Base-by-base conservation (phyloP, 441 rosid species). In the Raphanus hybrid region DNA sequence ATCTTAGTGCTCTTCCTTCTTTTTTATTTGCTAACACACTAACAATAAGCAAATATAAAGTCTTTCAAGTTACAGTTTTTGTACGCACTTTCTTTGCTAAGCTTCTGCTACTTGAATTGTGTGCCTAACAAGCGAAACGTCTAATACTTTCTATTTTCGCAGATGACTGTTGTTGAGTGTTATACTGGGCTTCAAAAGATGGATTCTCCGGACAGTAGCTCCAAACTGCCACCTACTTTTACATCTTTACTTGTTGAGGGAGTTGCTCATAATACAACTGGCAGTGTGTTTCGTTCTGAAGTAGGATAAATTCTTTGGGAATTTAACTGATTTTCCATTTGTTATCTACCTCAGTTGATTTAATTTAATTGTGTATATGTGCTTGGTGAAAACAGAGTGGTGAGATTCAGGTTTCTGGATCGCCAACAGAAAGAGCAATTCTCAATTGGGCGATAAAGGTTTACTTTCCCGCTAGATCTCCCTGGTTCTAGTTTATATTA, bases 391-490 rank as follows among this genome's bases (percentile, higher is more conserved):
- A 70, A 70, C 84, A 96, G 99, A 84, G 84, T 67, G 99, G 86
- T 45, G 91, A 88, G 43, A 64, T 76, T n/a, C 98, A 96, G 87
- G 76, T 96, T 79, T 93, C 98, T 65, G 98, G 98, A 72, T 91
- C 99, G 20, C 99, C 98, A 18, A 94, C 99, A 70, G 99, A 96
- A 85, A 92, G 86, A 55, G 61, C 61, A 8, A 18, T 55, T 55
- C 61, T 55, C 61, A 55, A 55, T 18, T 55, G 61, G 61, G 98
- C 82, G 52, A 69, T 88, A 70, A 88, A 92, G 98, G 99, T 96
- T 59, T 69, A 43, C 55, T 74, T 77, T 75, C 43, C 65, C 16
- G 61, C 62, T 32, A 67, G 65, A 69, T 78, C 62, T 55, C 69
- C 62, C 60, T 76, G 15, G 62, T 65, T 50, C 55, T 8, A 16